Conservation (phyloP, 768 basidiomycete species). For the Saitozyma sp. region DNA sequence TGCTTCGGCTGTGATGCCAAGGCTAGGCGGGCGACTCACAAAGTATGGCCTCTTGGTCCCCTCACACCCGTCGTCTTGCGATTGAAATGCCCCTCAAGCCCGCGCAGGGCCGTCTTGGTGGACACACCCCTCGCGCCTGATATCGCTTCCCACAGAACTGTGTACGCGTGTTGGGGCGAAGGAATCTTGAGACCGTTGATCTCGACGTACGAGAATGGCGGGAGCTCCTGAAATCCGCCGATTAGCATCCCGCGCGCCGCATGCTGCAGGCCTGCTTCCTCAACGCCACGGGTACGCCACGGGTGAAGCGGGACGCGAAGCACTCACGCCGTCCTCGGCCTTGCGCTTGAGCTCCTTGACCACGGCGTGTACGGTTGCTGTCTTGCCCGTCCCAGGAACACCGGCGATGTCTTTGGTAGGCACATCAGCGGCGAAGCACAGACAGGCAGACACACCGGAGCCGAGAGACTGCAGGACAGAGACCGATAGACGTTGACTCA, state of each 20-base stretch:
- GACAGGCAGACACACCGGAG: not conserved
- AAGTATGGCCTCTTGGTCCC: slow-evolving; percentile 81
- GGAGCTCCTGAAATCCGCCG: slow-evolving; percentile 67
- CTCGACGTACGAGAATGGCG: slow-evolving; percentile 94
- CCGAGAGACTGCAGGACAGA: not conserved
- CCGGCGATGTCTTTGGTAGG: slow-evolving; percentile 79
- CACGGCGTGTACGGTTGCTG: slow-evolving; percentile 92
- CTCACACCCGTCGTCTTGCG: slow-evolving; percentile 55
- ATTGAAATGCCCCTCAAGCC: slow-evolving; percentile 75
- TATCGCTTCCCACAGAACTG: slow-evolving; percentile 88
- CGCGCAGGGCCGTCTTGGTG: slow-evolving; percentile 79
- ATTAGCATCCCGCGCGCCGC: not conserved
- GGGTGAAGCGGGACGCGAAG: not conserved
- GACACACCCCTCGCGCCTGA: slow-evolving; percentile 69
- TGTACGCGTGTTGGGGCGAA: slow-evolving; percentile 89
- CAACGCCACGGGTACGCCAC: not conserved
- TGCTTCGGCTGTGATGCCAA: not conserved
- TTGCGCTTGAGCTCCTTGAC: slow-evolving; percentile 85
- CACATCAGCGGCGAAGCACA: slow-evolving; percentile 4
- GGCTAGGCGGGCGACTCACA: slow-evolving; percentile 58
- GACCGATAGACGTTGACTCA: slow-evolving; percentile 55
- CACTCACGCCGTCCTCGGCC: slow-evolving; percentile 73
- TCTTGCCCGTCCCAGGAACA: slow-evolving; percentile 89
- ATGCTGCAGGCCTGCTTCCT: too few relatives aligned
- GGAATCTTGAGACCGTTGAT: slow-evolving; percentile 94